A percentile compares a stretch with the other conserved stretches of the same genome.
These are phyloP conservation scores for Dianthus caryophyllus DNA, from an alignment of 148 eudicot genomes.

Conservation along the genomic window DNA sequence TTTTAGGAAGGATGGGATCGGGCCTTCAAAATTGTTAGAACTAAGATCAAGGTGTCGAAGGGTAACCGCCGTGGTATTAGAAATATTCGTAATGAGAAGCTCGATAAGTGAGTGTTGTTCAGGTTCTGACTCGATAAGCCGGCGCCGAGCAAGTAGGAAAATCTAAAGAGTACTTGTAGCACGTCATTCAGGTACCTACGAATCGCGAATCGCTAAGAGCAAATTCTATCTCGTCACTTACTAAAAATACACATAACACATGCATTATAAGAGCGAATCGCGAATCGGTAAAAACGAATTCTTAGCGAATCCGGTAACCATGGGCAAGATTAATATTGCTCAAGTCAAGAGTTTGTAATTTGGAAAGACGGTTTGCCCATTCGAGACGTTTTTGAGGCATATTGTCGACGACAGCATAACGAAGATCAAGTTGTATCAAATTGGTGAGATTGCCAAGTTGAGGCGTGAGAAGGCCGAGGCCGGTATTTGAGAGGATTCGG, in stretches of 20 bases:
- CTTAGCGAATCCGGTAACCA: no score
- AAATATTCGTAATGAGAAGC: neutral
- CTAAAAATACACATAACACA: no score
- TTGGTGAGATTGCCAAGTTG: conserved; percentile 7
- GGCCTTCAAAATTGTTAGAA: neutral
- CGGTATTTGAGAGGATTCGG: neutral
- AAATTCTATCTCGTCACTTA: no score
- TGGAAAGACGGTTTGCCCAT: neutral
- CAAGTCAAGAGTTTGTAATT: neutral
- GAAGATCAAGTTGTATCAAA: conserved; percentile 2
- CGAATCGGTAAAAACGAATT: no score
- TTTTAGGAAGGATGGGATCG: neutral
- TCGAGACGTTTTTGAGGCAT: neutral
- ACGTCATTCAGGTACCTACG: no score
- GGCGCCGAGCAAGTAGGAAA: neutral
- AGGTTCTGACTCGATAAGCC: neutral
- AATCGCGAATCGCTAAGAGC: no score
- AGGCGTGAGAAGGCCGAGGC: neutral
- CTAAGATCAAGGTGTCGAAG: conserved; percentile 10
- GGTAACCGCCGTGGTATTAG: neutral
- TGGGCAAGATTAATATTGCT: neutral
- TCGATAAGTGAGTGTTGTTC: neutral
- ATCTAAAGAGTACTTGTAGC: neutral
- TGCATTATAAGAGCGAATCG: no score
- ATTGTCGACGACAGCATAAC: neutral